Base-by-base conservation (phyloP, 2,329 filamentous ascomycete genomes). In the Monosporascus sp. region DNA sequence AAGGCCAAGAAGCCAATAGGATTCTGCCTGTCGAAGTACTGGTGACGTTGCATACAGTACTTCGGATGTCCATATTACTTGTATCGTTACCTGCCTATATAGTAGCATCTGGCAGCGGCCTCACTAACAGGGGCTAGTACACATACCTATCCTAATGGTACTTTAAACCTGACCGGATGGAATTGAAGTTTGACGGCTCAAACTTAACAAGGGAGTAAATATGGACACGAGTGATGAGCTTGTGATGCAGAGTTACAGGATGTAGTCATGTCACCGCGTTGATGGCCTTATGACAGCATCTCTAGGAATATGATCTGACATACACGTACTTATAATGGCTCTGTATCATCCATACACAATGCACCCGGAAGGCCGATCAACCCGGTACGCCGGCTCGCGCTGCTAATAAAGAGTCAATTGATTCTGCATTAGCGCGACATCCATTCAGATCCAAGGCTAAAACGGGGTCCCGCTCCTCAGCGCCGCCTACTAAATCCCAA, bases 391-490 rank as follows among this genome's bases (percentile, higher is more conserved):
- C 14, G 41, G 41, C 11, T 3, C 11, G 6, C 20, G 5, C 7
- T 7, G 41, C 43, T 31, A 31, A 31, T 46, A 46, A 26, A 27
- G 24, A 20, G 54, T 51, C 56, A 46, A 51, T 52, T 54, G 40
- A 52, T 51, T 54, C 44, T 53, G 58, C 57, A 59, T 59, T 60
- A 60, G 58, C 58, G 57, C 46, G 19, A 26, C 44, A 48, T 52
- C 27, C 43, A 19, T n/a, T 24, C 27, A 24, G 40, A 19, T 44
- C 22, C 49, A 49, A 31, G 47, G 26, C 41, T 37, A 46, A 46
- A 46, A 35, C 3, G 43, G 43, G 24, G 43, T 31, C 26, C 31
- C 43, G 43, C 43, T 46, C 24, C 14, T 14, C 8, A 8, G 41
- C 5, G n/a, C 17, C 20, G 11, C 7, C 11, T 19, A 20, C 41